phyloP scores from a whole-genome alignment of 2,329 filamentous ascomycete species.

The Fusarium sp. region DNA sequence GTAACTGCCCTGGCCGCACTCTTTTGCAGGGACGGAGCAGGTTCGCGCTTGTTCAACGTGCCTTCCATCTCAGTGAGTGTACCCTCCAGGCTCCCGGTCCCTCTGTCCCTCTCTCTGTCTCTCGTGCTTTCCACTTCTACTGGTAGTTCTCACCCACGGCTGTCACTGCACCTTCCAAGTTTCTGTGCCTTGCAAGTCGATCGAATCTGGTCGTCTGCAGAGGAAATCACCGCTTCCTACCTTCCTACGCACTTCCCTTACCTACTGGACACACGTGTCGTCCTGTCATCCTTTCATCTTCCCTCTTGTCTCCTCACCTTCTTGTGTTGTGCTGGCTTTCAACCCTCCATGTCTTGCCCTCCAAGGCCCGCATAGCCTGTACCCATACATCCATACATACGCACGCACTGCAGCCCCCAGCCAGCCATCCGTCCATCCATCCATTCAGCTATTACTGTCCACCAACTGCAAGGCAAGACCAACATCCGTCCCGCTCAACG shows the following conservation, averaged over 20 bases:
- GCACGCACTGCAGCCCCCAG: neutral
- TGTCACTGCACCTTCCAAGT: slow-evolving; percentile 4
- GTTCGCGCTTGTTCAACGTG: slow-evolving; percentile 14
- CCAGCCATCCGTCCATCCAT: neutral
- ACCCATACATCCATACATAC: neutral
- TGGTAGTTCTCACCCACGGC: neutral
- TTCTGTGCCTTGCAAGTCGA: neutral
- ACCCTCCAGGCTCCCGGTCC: slow-evolving; percentile 2
- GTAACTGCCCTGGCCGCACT: slow-evolving; percentile 14
- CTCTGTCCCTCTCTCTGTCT: neutral
- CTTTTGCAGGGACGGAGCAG: slow-evolving; percentile 13
- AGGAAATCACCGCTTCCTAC: neutral
- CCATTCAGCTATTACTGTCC: neutral
- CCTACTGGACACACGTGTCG: slow-evolving; percentile 4
- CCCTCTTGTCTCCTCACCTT: neutral
- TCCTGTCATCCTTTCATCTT: neutral
- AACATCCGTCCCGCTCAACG: neutral
- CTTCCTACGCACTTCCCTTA: neutral
- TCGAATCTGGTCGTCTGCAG: neutral
- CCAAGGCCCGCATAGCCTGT: neutral
- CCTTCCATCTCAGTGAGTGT: slow-evolving; percentile 6
- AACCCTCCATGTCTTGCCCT: slow-evolving; percentile 18
- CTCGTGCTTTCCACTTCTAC: slow-evolving; percentile 6
- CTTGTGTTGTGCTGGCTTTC: neutral
- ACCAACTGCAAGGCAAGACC: slow-evolving; percentile 6